phyloP scores from a whole-genome alignment of 176 grass and related monocot genomes.

The Saccharum spontaneum region DNA sequence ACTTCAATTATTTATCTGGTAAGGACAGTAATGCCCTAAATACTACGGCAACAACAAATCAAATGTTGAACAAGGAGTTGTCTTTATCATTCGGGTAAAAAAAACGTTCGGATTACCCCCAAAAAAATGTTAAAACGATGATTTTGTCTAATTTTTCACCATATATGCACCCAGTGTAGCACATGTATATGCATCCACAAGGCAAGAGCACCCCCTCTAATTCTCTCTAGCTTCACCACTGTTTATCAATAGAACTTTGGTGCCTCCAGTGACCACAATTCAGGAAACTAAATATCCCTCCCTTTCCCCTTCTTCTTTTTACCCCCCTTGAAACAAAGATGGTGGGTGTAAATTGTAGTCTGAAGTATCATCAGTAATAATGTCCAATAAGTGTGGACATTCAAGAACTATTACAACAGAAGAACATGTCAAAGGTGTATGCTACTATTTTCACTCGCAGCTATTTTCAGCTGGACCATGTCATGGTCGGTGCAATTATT shows the following conservation, averaged over 20 bases:
- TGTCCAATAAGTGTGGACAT: conserved; percentile 21
- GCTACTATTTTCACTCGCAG: conserved; percentile 20
- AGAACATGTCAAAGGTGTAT: neutral
- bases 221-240: too few species aligned
- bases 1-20: conserved; percentile 15
- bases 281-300: neutral
- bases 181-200: too few species aligned
- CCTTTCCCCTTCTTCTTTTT: neutral
- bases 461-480: conserved; percentile 9
- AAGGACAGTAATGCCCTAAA: neutral
- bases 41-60: neutral
- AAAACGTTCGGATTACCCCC: too few species aligned
- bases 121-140: too few species aligned
- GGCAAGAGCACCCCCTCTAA: too few species aligned
- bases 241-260: neutral
- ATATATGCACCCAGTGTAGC: too few species aligned
- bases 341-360: neutral
- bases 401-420: conserved; percentile 12
- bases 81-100: neutral
- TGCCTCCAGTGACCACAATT: conserved; percentile 10
- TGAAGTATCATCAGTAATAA: neutral
- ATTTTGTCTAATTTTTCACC: too few species aligned
- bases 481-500: conserved; percentile 34
- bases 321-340: neutral
- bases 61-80: neutral